phyloP scores from a whole-genome alignment of 2,329 filamentous ascomycete species.

The Gaeumannomyces sp. region DNA sequence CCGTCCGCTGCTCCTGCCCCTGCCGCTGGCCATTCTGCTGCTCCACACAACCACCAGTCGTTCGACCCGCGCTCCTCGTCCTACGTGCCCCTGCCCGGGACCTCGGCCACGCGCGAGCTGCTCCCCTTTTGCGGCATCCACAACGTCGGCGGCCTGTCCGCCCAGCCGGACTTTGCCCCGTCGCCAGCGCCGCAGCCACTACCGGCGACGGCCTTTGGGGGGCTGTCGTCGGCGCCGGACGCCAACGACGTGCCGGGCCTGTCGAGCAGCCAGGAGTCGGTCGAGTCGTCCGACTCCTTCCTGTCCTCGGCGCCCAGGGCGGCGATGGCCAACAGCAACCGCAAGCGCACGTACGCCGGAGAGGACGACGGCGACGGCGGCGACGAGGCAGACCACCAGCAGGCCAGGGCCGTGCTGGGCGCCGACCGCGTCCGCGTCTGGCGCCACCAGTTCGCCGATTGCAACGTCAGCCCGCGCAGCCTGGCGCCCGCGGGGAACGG shows the following conservation, averaged over 20 bases:
- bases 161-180: slow-evolving; percentile 42
- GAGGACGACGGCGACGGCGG: slow-evolving; percentile 32
- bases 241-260: slow-evolving; percentile 34
- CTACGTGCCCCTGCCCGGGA: slow-evolving; percentile 20
- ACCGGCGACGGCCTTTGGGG: not conserved
- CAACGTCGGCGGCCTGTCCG: slow-evolving; percentile 62
- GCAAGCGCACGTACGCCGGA: slow-evolving; percentile 43
- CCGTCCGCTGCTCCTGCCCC: slow-evolving; percentile 9
- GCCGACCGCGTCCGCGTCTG: slow-evolving; percentile 18
- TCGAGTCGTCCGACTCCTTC: slow-evolving; percentile 27
- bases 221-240: slow-evolving; percentile 10
- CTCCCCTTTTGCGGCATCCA: slow-evolving; percentile 76
- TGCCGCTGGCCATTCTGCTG: not conserved
- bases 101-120: slow-evolving; percentile 50
- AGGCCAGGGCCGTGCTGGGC: slow-evolving; percentile 10
- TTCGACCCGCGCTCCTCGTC: slow-evolving; percentile 18
- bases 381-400: slow-evolving; percentile 8
- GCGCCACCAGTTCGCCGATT: slow-evolving; percentile 27
- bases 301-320: slow-evolving; percentile 12
- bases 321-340: slow-evolving; percentile 19
- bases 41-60: slow-evolving; percentile 5
- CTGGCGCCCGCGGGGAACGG: slow-evolving; percentile 28
- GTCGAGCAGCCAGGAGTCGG: slow-evolving; percentile 51
- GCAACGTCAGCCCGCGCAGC: slow-evolving; percentile 34
- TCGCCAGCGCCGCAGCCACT: slow-evolving; percentile 11